Evolutionary conservation across 352 stramenopile genomes (phyloP), one percentile per base, ranked within the genome.

Genomic region (Pythium guiyangense): DNA sequence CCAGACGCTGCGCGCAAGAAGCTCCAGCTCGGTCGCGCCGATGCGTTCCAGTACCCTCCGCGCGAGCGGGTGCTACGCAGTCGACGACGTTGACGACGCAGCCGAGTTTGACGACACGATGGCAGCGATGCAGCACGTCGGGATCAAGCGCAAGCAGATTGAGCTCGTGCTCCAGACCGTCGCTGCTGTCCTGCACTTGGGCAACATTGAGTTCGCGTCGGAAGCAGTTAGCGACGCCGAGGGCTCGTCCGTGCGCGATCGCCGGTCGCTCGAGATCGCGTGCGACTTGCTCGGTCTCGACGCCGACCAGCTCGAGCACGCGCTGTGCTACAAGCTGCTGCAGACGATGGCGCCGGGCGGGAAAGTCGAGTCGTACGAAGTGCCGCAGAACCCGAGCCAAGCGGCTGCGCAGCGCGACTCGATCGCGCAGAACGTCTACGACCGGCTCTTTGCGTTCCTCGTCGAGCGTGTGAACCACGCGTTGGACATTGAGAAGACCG

Each of bases 361-460:
- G 26, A 86, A 84, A 53, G 74, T 95, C 49, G 86, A 95, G 56
- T 90, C 77, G 53, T 95, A 93, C 56, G 79, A 94, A 62, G 85
- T 94, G 52, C 85, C 85, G 15, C 85, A 94, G 59, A 94, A 94
- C 60, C 64, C 70, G 10, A 91, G 66, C 37, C 92, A 97, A 64
- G 96, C 97, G 0, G 68, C 73, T 10, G 89, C 97, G 51, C 95
- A 96, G 60, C 82, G 96, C 6, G 96, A 99, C 69, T 96, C 96
- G 3, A 92, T 99, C 40, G 95, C 96, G 8, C 99, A 98, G 79
- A 80, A 96, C 44, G 77, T 98, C 12, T 99, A 99, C 68, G 96
- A 96, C 25, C 88, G 86, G 39, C 62, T 99, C 14, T 99, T 99
- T 72, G 76, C 98, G 50, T 99, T 97, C 74, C 78, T 99, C 37